Evolutionary conservation across 2,329 filamentous ascomycete genomes (phyloP).

Genomic region (Tolypocladium tropicale): DNA sequence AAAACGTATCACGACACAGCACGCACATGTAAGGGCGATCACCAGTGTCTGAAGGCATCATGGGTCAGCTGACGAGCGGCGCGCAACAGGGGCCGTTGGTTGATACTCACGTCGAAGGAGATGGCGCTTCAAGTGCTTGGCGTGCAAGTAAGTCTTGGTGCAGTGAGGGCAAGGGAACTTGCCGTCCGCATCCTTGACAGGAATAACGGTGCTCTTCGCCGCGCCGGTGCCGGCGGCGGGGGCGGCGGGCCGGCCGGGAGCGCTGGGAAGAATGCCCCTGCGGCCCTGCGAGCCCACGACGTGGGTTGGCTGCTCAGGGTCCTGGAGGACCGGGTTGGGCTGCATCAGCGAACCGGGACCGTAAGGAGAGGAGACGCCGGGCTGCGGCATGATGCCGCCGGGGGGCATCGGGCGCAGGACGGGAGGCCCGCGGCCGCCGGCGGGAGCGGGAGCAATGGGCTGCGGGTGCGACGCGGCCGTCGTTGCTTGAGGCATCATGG

Average conservation of each 20-base stretch:
- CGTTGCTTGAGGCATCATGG: conserved; percentile 58
- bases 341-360: conserved; percentile 47
- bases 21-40: conserved; percentile 98
- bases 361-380: conserved; percentile 49
- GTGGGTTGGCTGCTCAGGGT: conserved; percentile 64
- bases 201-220: conserved; percentile 73
- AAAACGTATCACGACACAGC: conserved; percentile 95
- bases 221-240: conserved; percentile 57
- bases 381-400: conserved; percentile 50
- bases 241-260: conserved; percentile 73
- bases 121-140: conserved; percentile 96
- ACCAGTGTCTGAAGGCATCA: conserved; percentile 63
- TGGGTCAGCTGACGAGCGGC: conserved; percentile 19
- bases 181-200: conserved; percentile 90
- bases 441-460: conserved; percentile 64
- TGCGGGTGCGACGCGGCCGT: conserved; percentile 61
- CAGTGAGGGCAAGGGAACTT: conserved; percentile 98
- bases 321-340: conserved; percentile 43
- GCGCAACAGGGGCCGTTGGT: conserved; percentile 5
- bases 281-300: conserved; percentile 93
- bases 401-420: conserved; percentile 62
- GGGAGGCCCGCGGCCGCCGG: conserved; percentile 44
- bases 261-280: conserved; percentile 82
- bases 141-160: conserved; percentile 94
- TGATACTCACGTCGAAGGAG: conserved; percentile 78